Evolutionary conservation across 257 asterid species (phyloP).

Genomic region (Solanum piurae): DNA sequence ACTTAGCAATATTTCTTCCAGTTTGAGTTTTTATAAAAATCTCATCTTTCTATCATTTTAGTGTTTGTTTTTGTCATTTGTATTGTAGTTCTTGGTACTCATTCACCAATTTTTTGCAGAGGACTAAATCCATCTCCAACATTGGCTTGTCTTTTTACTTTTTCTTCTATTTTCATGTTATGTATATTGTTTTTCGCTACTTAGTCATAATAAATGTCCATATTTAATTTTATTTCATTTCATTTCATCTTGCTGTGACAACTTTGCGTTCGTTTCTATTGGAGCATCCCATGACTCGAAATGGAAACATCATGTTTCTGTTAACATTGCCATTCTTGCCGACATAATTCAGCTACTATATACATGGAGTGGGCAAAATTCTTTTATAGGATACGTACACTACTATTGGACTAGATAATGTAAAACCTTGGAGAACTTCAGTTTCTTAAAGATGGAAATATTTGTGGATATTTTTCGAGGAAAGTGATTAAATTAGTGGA

Average conservation of each 20-base stretch:
- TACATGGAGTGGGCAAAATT: background rate
- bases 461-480: background rate
- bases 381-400: background rate
- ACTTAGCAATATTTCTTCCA: background rate
- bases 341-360: background rate
- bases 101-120: background rate
- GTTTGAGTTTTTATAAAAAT: background rate
- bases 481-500: background rate
- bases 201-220: too few species aligned
- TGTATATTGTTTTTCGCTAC: too few species aligned
- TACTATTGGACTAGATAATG: background rate
- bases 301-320: background rate
- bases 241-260: too few species aligned
- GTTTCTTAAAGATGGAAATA: background rate
- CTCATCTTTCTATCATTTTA: background rate
- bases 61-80: too few species aligned
- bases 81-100: background rate
- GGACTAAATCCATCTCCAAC: background rate
- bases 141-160: background rate
- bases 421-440: background rate
- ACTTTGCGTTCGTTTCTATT: too few species aligned
- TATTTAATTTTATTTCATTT: too few species aligned
- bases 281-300: too few species aligned
- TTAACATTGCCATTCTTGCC: background rate
- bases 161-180: too few species aligned